Percentiles rank a stretch among this genome's conserved stretches.
Evolutionary conservation across 2,329 filamentous ascomycete species (phyloP).

Genomic region (Cytospora paraplurivora): DNA sequence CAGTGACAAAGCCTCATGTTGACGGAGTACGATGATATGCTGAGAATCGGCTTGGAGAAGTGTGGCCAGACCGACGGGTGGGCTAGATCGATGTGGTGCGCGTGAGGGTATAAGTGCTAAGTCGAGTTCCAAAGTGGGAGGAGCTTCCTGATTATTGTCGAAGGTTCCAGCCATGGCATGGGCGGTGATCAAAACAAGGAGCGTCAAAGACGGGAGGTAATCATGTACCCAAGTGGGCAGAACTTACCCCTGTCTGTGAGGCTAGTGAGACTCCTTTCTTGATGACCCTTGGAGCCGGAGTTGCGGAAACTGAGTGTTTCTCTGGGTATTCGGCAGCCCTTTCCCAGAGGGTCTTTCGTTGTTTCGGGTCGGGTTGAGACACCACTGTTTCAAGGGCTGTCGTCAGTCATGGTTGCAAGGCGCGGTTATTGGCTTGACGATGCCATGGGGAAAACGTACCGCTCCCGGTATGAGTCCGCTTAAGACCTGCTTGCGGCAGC

Average conservation of each 20-base stretch:
- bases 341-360: conserved; percentile 58
- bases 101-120: not conserved
- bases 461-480: conserved; percentile 45
- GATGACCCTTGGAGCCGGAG: conserved; percentile 44
- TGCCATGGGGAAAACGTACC: conserved; percentile 33
- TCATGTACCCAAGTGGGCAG: conserved; percentile 6
- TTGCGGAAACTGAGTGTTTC: conserved; percentile 36
- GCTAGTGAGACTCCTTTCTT: conserved; percentile 50
- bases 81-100: not conserved
- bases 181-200: not conserved
- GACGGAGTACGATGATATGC: no score
- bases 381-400: conserved; percentile 46
- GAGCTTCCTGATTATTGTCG: not conserved
- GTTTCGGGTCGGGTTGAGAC: conserved; percentile 56
- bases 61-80: not conserved
- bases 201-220: not conserved
- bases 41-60: not conserved
- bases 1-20: conserved; percentile 1
- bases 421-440: not conserved
- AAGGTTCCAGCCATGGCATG: not conserved
- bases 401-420: conserved; percentile 26
- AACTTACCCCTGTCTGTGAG: conserved; percentile 31
- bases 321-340: conserved; percentile 54
- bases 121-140: not conserved
- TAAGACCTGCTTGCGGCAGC: conserved; percentile 47